These are phyloP conservation scores for Talaromyces sp. DNA, from an alignment of 2,329 filamentous ascomycete genomes.

Conservation along the genomic window DNA sequence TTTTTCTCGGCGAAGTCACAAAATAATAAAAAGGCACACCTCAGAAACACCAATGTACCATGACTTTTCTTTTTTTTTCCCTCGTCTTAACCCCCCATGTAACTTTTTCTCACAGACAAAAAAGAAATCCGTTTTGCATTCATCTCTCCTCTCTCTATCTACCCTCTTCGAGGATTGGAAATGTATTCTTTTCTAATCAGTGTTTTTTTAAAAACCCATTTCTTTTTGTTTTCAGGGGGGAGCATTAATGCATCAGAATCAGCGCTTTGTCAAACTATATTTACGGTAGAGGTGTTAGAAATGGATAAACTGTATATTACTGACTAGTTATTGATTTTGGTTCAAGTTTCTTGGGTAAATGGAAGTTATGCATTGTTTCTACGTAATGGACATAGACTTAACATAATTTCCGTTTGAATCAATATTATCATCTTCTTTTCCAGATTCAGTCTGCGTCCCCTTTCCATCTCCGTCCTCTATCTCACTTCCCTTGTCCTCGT, in stretches of 20 bases:
- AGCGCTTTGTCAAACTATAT: conserved; percentile 1
- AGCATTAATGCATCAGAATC: background rate
- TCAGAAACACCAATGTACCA: background rate
- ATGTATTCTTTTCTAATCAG: background rate
- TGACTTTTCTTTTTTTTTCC: conserved; percentile 8
- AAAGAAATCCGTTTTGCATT: background rate
- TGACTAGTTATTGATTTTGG: background rate
- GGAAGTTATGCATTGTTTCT: background rate
- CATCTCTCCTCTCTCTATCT: background rate
- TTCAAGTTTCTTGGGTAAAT: background rate
- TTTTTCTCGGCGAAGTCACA: too few species aligned
- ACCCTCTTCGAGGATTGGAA: background rate
- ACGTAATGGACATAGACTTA: background rate
- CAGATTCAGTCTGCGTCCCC: background rate
- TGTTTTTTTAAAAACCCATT: background rate
- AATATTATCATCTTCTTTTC: background rate
- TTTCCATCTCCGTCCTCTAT: background rate
- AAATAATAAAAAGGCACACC: too few species aligned
- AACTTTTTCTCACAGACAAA: background rate
- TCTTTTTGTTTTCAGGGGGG: background rate
- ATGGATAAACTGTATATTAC: conserved; percentile 4
- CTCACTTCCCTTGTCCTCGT: background rate
- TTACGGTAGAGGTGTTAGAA: background rate
- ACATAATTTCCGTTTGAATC: background rate
- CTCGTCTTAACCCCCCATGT: too few species aligned